Percentiles rank a stretch among this genome's conserved stretches.
Evolutionary conservation across 768 basidiomycete species (phyloP).

Genomic region (Mycena haematopus): DNA sequence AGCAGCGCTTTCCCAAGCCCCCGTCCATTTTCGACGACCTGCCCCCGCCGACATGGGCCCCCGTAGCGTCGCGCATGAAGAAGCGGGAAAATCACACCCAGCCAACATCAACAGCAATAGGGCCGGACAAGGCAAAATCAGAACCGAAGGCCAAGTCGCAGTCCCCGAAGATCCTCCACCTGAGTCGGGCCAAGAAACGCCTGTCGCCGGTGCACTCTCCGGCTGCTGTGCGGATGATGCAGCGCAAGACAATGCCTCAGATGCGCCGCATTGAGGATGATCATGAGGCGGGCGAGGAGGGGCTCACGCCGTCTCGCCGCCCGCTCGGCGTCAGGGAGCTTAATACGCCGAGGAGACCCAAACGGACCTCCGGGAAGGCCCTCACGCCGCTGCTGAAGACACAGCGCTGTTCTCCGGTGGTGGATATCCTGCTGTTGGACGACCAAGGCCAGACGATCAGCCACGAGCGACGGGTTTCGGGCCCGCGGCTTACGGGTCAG

Average conservation of each 20-base stretch:
- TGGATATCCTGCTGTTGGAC: constrained; percentile 74
- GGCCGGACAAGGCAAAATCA: constrained; percentile 35
- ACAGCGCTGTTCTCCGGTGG: constrained; percentile 51
- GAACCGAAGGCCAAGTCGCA: constrained; percentile 41
- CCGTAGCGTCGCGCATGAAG: constrained; percentile 54
- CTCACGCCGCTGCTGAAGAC: constrained; percentile 39
- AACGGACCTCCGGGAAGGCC: constrained; percentile 35
- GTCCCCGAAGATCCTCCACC: constrained; percentile 47
- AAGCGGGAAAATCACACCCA: constrained; percentile 47
- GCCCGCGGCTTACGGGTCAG: constrained; percentile 42
- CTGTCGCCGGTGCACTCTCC: constrained; percentile 44
- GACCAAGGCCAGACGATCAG: constrained; percentile 60
- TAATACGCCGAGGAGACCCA: constrained; percentile 42
- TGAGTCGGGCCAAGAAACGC: constrained; percentile 46
- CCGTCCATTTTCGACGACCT: constrained; percentile 52
- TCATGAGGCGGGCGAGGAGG: constrained; percentile 20
- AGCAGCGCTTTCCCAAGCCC: constrained; percentile 38
- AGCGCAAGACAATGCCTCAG: constrained; percentile 38
- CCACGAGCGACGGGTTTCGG: constrained; percentile 66
- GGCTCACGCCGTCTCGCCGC: constrained; percentile 34
- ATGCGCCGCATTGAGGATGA: constrained; percentile 34
- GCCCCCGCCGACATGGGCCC: constrained; percentile 43
- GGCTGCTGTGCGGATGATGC: constrained; percentile 38
- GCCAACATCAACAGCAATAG: not conserved
- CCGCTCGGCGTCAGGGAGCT: constrained; percentile 23